Evolutionary conservation across 345 rosid species (phyloP), one percentile per base, ranked within the genome.

Genomic region (Acer negundo): DNA sequence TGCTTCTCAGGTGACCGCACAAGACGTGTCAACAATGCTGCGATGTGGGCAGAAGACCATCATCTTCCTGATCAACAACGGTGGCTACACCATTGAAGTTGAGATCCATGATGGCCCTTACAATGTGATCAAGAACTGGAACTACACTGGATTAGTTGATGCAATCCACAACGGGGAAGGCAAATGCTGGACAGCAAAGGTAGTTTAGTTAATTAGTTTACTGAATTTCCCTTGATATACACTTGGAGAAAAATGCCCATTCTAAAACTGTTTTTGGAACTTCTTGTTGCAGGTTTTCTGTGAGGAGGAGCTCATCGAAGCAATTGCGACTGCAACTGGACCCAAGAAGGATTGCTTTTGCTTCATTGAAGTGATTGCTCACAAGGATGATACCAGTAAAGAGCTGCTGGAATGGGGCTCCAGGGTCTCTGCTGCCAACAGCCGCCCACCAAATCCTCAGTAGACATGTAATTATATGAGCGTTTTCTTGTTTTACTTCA

Each of bases 121-220:
- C 86, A 92, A 92, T 73, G 93, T 90, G 85, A 92, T 92, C 40
- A 92, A 92, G 90, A 90, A 92, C 84, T 90, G 97, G 97, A 89
- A 92, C 92, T 92, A 92, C 85, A 90, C 94, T 0, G 92, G 80
- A 53, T 74, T 92, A 67, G 83, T 90, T 11, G 94, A 90, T 46
- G 93, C 97, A 35, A 89, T 92, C 81, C 90, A 89, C 82, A 90
- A 92, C 10, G 90, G 92, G 5, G 90, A 90, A 81, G 97, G 97
- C 82, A 89, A 90, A 6, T 90, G 94, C 92, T 92, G 94, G 94
- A 92, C 97, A 7, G 28, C 90, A 72, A 90, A 90, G 94, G 97
- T 90, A 77, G 79, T 75, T 75, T 49, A n/a, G 11, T 51, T 42
- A 51, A 58, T 13, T 53, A 19, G 9, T 17, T 38, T 6, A 10